Base-by-base conservation (phyloP, 1,284 basidiomycete species). In the Cerrena zonata region DNA sequence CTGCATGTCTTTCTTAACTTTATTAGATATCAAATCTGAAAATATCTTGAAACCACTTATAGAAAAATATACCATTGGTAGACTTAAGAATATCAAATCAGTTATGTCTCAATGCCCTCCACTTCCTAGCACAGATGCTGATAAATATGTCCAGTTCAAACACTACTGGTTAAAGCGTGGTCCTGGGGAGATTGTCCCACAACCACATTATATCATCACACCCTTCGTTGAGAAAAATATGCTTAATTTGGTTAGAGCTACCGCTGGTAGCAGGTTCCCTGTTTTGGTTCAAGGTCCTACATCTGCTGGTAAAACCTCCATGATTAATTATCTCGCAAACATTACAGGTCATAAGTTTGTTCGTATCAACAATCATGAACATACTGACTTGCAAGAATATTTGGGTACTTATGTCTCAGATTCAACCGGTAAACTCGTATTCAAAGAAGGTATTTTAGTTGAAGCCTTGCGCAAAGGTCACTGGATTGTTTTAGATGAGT, bases 291-390 rank as follows among this genome's bases (percentile, higher is more conserved):
- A 99, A 71, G 96, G 96, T 2, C 96, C 96, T 0, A 99, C 96
- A 0, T 98, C 95, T 1, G 91, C 89, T 48, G 96, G 96, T 38
- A 99, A 99, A 73, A 99, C 96, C 1, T 95, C 91, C 64, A 91
- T 95, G 0, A 86, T 99, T 51, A 94, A 98, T 70, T 98, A 96
- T 67, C 82, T 99, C 21, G 95, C 96, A 1, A 82, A 83, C 53
- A 79, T 89, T 52, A 98, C 95, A 0, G 95, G 96, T 0, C 96
- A 99, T 72, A 82, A 82, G 25, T 99, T 99, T 65, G 86, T 99
- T 24, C 90, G 96, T 34, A 98, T 99, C 79, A 99, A 99, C 73
- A 99, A 99, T 63, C 96, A 99, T 71, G 96, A 99, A 62, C 96
- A 99, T 65, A 99, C 96, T 3, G 96, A 99, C 67, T 94, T 95